A percentile compares a stretch with the other conserved stretches of the same genome.
These are phyloP conservation scores for Aphanomyces stellatus DNA, from an alignment of 352 stramenopile species.

Conservation along the genomic window DNA sequence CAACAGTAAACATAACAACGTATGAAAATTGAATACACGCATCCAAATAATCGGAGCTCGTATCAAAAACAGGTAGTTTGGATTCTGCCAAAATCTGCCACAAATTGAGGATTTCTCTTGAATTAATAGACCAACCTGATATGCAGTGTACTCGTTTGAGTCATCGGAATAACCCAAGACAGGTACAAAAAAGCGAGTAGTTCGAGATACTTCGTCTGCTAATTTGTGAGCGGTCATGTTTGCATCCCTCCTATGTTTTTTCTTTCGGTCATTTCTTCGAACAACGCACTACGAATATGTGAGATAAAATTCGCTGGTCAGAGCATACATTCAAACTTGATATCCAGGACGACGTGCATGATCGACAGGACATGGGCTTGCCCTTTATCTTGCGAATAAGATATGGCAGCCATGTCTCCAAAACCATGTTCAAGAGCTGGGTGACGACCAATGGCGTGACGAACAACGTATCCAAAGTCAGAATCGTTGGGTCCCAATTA, in stretches of 20 bases:
- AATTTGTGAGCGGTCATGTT: constrained; percentile 61
- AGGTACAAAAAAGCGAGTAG: constrained; percentile 56
- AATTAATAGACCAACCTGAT: constrained; percentile 28
- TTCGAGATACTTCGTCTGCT: constrained; percentile 52
- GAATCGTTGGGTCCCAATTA: constrained; percentile 40
- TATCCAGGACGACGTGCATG: constrained; percentile 3
- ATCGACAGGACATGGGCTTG: constrained; percentile 5
- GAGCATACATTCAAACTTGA: neutral
- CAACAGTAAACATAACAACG: constrained; percentile 85
- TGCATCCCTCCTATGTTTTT: constrained; percentile 6
- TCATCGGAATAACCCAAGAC: constrained; percentile 74
- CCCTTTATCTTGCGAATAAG: constrained; percentile 67
- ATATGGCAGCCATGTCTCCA: constrained; percentile 82
- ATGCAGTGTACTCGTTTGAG: constrained; percentile 79
- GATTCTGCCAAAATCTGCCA: constrained; percentile 63
- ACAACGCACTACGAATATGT: constrained; percentile 5
- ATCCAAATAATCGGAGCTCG: constrained; percentile 80
- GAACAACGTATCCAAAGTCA: constrained; percentile 82
- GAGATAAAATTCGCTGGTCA: neutral
- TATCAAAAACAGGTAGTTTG: constrained; percentile 74
- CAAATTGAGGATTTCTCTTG: too few species aligned
- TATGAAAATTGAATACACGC: constrained; percentile 86
- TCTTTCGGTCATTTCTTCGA: constrained; percentile 1
- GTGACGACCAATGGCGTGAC: constrained; percentile 83
- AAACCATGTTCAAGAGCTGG: constrained; percentile 83